These are phyloP conservation scores for Penicillium sp. DNA, from an alignment of 2,329 filamentous ascomycete species.

Conservation along the genomic window DNA sequence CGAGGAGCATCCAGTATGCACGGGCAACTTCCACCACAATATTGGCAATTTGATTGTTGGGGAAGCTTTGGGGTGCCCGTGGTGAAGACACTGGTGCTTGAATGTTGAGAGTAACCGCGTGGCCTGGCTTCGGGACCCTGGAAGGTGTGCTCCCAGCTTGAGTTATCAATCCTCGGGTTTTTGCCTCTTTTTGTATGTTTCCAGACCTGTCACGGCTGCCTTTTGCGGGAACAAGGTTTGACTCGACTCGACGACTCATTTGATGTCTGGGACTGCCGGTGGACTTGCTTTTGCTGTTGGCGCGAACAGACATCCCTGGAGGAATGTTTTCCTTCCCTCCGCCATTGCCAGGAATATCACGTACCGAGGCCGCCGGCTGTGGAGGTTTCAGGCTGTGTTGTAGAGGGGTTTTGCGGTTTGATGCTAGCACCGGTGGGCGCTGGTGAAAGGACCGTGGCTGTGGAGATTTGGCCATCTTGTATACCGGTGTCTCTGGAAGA, in stretches of 20 bases:
- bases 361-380: slow-evolving; percentile 44
- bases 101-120: slow-evolving; percentile 7
- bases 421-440: slow-evolving; percentile 26
- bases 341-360: slow-evolving; percentile 55
- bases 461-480: slow-evolving; percentile 32
- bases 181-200: neutral
- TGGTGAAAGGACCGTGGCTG: slow-evolving; percentile 38
- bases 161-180: slow-evolving; percentile 8
- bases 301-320: slow-evolving; percentile 41
- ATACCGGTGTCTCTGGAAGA: slow-evolving; percentile 9
- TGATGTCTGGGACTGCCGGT: neutral
- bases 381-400: slow-evolving; percentile 42
- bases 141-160: slow-evolving; percentile 12
- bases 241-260: neutral
- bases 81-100: slow-evolving; percentile 18
- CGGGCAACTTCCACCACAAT: neutral
- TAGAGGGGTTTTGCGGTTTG: slow-evolving; percentile 48
- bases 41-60: neutral
- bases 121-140: neutral
- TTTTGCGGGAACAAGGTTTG: neutral
- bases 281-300: slow-evolving; percentile 18
- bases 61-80: slow-evolving; percentile 32
- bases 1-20: neutral
- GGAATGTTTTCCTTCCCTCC: slow-evolving; percentile 66
- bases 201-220: neutral